phyloP scores from a whole-genome alignment of 257 asterid genomes.

The Ajuga chamaepitys region DNA sequence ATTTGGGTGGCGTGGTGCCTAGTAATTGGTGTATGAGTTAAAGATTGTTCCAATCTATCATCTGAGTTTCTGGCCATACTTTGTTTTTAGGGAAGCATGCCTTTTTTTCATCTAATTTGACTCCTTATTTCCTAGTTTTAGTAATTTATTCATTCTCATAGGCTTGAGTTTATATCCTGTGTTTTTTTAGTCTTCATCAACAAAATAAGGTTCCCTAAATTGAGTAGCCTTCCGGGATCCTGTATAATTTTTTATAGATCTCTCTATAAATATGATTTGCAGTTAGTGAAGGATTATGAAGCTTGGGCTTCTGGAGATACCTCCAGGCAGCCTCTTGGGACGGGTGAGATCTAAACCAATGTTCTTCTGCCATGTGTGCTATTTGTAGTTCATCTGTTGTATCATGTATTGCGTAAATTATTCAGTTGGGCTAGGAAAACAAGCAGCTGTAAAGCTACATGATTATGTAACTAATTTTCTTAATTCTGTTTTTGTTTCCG shows the following conservation, averaged over 20 bases:
- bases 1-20: background rate
- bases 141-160: background rate
- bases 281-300: conserved; percentile 83
- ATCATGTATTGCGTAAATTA: background rate
- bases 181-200: too few species aligned
- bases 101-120: background rate
- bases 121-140: background rate
- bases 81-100: background rate
- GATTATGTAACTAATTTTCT: background rate
- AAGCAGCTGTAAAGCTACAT: conserved; percentile 1
- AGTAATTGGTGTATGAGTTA: background rate
- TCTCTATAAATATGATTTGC: conserved; percentile 15
- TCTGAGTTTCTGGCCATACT: background rate
- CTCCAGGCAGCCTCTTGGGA: conserved; percentile 92
- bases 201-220: background rate
- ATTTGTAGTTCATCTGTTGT: conserved; percentile 1
- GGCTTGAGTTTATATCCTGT: too few species aligned
- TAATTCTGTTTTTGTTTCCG: background rate
- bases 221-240: background rate
- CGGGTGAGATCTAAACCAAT: conserved; percentile 59
- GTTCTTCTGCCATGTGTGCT: background rate
- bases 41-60: background rate
- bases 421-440: conserved; percentile 12
- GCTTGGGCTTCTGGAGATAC: conserved; percentile 97
- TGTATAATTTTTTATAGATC: background rate